Percentiles rank a stretch among this genome's conserved stretches.
phyloP scores from a whole-genome alignment of 2,329 filamentous ascomycete species.

The Ramularia endophylla region DNA sequence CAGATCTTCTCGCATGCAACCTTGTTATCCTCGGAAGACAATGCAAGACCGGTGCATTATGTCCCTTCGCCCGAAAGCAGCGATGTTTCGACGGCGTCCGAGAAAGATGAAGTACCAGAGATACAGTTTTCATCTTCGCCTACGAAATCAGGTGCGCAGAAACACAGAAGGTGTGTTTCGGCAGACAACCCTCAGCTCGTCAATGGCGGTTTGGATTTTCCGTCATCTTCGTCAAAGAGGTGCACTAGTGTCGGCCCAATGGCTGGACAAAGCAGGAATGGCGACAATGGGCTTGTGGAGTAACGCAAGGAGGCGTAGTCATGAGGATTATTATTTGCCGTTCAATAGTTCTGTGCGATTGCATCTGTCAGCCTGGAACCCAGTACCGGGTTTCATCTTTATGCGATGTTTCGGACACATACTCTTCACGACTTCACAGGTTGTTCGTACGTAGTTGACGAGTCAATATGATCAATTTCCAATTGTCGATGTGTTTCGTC shows the following conservation, averaged over 20 bases:
- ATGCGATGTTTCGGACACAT: no score
- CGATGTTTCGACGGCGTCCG: constrained; percentile 6
- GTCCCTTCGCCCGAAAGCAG: constrained; percentile 4
- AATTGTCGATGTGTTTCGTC: no score
- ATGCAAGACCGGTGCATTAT: no score
- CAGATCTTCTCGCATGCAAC: constrained; percentile 6
- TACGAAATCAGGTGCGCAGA: constrained; percentile 11
- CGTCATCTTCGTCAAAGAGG: constrained; percentile 11
- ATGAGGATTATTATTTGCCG: no score
- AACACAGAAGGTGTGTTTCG: constrained; percentile 24
- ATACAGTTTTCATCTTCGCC: constrained; percentile 10
- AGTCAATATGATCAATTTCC: no score
- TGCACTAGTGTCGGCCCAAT: constrained; percentile 20
- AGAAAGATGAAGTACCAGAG: constrained; percentile 15
- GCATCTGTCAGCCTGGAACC: no score
- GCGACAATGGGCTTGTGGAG: constrained; percentile 7
- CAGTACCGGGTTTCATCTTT: no score
- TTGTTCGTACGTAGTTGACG: no score
- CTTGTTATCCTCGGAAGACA: constrained; percentile 6
- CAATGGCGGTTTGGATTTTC: constrained; percentile 14
- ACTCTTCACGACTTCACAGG: no score
- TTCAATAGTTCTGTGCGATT: no score
- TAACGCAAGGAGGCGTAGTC: constrained; percentile 3
- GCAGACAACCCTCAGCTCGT: constrained; percentile 22
- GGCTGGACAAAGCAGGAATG: constrained; percentile 6